Conservation (phyloP, 805 yeast species). For the Suhomyces vadensis region DNA sequence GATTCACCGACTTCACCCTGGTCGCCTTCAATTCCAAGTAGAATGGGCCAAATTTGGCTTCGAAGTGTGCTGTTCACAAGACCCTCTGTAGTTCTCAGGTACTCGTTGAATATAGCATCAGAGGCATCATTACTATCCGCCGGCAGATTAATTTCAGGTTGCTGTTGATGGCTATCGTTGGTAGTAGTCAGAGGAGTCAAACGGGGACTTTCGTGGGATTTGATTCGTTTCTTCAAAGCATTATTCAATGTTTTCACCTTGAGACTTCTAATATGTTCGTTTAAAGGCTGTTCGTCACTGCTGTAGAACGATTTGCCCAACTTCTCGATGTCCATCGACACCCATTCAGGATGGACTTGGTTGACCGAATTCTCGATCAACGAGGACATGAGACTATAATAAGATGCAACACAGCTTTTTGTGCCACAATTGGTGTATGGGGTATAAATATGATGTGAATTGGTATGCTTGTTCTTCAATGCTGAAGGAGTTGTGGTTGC, state of each 20-base stretch:
- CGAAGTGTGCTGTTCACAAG: slow-evolving; percentile 45
- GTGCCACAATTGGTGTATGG: too few relatives aligned
- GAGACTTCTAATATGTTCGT: slow-evolving; percentile 37
- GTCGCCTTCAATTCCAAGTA: slow-evolving; percentile 33
- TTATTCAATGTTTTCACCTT: slow-evolving; percentile 40
- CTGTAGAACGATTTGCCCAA: slow-evolving; percentile 49
- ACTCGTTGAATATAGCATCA: slow-evolving; percentile 24
- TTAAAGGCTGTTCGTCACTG: slow-evolving; percentile 40
- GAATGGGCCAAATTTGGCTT: slow-evolving; percentile 50
- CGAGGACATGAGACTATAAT: slow-evolving; percentile 2
- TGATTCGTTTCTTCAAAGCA: slow-evolving; percentile 21
- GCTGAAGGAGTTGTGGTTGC: too few relatives aligned
- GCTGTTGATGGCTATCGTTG: neutral
- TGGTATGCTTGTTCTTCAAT: too few relatives aligned
- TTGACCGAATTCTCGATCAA: neutral
- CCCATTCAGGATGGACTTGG: slow-evolving; percentile 45
- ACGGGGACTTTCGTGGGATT: neutral
- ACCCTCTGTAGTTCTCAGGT: slow-evolving; percentile 50
- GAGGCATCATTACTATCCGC: slow-evolving; percentile 10
- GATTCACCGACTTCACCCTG: neutral
- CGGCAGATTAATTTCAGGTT: neutral
- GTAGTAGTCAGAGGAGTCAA: neutral
- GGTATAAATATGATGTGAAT: too few relatives aligned
- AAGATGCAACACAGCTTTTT: too few relatives aligned
- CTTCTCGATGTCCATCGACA: slow-evolving; percentile 48